These are phyloP conservation scores for Chrysanthemum lavandulifolium DNA, from an alignment of 129 eudicot species.

Conservation along the genomic window DNA sequence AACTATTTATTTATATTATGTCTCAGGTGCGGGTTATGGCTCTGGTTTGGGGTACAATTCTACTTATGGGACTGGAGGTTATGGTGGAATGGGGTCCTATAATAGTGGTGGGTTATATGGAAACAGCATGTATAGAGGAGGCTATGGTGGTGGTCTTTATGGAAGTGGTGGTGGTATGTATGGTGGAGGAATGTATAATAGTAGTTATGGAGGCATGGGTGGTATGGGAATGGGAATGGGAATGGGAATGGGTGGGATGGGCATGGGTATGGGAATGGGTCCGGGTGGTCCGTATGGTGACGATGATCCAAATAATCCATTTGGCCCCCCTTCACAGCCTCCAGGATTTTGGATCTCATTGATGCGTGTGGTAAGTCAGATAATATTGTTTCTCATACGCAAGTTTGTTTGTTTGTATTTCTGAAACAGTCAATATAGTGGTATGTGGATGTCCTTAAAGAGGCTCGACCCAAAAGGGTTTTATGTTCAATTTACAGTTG, in stretches of 20 bases:
- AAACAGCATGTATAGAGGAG: conserved; percentile 75
- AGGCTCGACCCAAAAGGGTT: not conserved
- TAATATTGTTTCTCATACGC: not conserved
- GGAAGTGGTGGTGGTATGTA: conserved; percentile 73
- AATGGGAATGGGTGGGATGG: conserved; percentile 33
- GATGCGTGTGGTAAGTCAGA: conserved; percentile 82
- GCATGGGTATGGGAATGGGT: conserved; percentile 58
- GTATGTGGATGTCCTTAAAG: not conserved
- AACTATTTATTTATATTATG: conserved; percentile 2
- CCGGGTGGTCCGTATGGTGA: conserved; percentile 88
- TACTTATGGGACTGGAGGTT: conserved; percentile 59
- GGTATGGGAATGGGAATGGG: too few species aligned
- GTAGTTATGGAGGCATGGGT: conserved; percentile 57
- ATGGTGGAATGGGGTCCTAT: conserved; percentile 74
- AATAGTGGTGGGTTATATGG: conserved; percentile 80
- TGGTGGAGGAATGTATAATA: conserved; percentile 51
- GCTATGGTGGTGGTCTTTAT: conserved; percentile 59
- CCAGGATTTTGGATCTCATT: conserved; percentile 97
- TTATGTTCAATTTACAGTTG: not conserved
- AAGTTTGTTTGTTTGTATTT: not conserved
- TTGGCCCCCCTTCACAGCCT: conserved; percentile 76
- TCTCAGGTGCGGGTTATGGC: conserved; percentile 50
- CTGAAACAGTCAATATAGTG: not conserved
- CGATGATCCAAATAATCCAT: conserved; percentile 94
- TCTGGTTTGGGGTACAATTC: conserved; percentile 61